phyloP scores from a whole-genome alignment of 306 rosid genomes.

The Dryas drummondii region DNA sequence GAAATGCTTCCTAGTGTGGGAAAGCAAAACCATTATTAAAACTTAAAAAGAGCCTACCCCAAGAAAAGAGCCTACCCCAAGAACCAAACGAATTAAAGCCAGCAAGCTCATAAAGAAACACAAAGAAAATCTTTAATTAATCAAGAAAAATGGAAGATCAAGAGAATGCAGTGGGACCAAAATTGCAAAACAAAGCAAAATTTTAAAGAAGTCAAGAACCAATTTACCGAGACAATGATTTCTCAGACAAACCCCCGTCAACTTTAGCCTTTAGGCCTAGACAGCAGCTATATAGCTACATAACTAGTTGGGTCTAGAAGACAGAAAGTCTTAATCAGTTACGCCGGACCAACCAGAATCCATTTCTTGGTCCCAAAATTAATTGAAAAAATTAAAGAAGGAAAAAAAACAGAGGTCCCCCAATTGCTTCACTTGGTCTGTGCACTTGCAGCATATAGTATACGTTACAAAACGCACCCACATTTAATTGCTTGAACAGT shows the following conservation, averaged over 20 bases:
- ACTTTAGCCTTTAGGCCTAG: slow-evolving; percentile 17
- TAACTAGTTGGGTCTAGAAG: slow-evolving; percentile 1
- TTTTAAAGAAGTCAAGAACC: not conserved
- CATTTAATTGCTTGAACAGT: slow-evolving; percentile 39
- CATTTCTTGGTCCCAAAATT: slow-evolving; percentile 22
- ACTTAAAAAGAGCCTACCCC: not conserved
- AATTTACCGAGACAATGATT: slow-evolving; percentile 24
- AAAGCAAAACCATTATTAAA: not conserved
- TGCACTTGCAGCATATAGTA: not conserved
- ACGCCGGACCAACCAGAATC: slow-evolving; percentile 18
- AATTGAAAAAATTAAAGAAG: not conserved
- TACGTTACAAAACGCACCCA: slow-evolving; percentile 15
- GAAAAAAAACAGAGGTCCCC: slow-evolving; percentile 22
- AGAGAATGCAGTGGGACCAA: slow-evolving; percentile 19
- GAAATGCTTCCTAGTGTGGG: too few species aligned
- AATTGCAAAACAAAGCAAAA: slow-evolving; percentile 14
- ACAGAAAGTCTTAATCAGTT: slow-evolving; percentile 13
- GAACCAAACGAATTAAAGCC: slow-evolving; percentile 9
- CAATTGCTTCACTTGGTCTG: slow-evolving; percentile 12
- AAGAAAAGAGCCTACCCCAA: not conserved
- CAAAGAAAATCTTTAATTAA: not conserved
- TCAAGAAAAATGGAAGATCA: not conserved
- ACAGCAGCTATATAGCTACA: not conserved
- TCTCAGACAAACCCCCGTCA: slow-evolving; percentile 25
- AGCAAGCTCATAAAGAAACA: not conserved